Base-by-base conservation (phyloP, 1,139 yeast genomes). In the Kodamaea derodonti region DNA sequence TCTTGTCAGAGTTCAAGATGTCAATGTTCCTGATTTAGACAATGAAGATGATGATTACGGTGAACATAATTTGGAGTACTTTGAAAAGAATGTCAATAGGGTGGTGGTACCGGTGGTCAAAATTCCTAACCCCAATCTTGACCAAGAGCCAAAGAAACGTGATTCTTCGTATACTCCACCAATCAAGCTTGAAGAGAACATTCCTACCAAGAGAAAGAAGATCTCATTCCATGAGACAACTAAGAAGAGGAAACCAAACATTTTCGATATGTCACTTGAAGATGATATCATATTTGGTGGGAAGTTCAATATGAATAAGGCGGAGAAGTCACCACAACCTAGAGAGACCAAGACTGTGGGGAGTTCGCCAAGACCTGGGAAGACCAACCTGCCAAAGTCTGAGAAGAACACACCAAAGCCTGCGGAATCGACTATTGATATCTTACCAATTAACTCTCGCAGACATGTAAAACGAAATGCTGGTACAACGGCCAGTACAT, bases 11-110 rank as follows among this genome's bases (percentile, higher is more conserved):
- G 30, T 12, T 18, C 28, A 3, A 10, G 28, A 17, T 11, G 7
- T 34, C 11, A n/a, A 24, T 2, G 31, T 20, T 11, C 23, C 34
- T 12, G 41, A 38, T 16, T 33, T 38, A 24, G 41, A 58, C 29
- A 65, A 63, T 23, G 58, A 63, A 27, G 42, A 61, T 8, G 69
- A 67, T 12, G 67, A 65, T 27, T 66, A 65, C 37, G 65, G 56
- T 7, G 72, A 62, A 33, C 49, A 48, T 3, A 60, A 65, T 38
- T 31, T 66, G 7, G 52, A 49, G 3, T 48, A 41, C 29, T 44
- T 60, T 34, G 68, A 62, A 31, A 41, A 38, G 17, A 46, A 52
- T 35, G 37, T 51, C 11, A 16, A 25, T 16, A 28, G 32, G 12
- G 28, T 12, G 11, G 36, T 8, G 14, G n/a, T 24, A 11, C 17